These are phyloP conservation scores for Leucosporidium yakuticum DNA, from an alignment of 768 basidiomycete species.

Conservation along the genomic window DNA sequence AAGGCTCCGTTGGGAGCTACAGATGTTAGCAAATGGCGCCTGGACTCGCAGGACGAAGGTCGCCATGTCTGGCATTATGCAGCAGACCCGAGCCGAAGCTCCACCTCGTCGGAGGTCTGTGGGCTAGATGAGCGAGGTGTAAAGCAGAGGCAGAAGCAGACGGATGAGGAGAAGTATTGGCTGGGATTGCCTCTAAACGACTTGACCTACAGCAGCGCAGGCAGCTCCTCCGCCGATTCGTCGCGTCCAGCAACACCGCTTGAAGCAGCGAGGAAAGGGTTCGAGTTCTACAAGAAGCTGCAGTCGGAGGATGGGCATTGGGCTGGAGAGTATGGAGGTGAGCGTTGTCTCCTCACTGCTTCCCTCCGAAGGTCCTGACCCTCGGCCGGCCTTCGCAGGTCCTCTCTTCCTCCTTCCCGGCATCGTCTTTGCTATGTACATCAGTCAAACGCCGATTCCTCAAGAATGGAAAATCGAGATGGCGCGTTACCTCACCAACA, in stretches of 20 bases:
- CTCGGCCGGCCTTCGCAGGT: constrained; percentile 26
- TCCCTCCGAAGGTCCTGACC: constrained; percentile 44
- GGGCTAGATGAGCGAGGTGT: neutral
- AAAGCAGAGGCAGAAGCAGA: constrained; percentile 54
- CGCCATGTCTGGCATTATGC: constrained; percentile 84
- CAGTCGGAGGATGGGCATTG: constrained; percentile 90
- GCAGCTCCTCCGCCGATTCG: neutral
- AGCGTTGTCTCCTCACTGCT: neutral
- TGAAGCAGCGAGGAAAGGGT: constrained; percentile 48
- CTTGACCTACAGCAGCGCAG: neutral
- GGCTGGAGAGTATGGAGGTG: constrained; percentile 51
- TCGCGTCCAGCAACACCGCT: constrained; percentile 14
- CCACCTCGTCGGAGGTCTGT: neutral
- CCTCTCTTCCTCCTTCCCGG: constrained; percentile 51
- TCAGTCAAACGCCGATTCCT: constrained; percentile 71
- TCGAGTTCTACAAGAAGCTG: constrained; percentile 76
- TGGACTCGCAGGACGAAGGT: constrained; percentile 55
- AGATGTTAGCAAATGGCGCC: neutral
- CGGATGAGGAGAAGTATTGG: constrained; percentile 80
- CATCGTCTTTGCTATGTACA: constrained; percentile 84
- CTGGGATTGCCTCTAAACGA: constrained; percentile 60
- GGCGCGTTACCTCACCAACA: constrained; percentile 67
- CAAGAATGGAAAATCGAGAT: constrained; percentile 62
- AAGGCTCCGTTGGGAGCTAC: neutral
- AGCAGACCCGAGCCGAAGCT: constrained; percentile 16